These are phyloP conservation scores for Vaccinium darrowii DNA, from an alignment of 148 eudicot species.

Conservation along the genomic window DNA sequence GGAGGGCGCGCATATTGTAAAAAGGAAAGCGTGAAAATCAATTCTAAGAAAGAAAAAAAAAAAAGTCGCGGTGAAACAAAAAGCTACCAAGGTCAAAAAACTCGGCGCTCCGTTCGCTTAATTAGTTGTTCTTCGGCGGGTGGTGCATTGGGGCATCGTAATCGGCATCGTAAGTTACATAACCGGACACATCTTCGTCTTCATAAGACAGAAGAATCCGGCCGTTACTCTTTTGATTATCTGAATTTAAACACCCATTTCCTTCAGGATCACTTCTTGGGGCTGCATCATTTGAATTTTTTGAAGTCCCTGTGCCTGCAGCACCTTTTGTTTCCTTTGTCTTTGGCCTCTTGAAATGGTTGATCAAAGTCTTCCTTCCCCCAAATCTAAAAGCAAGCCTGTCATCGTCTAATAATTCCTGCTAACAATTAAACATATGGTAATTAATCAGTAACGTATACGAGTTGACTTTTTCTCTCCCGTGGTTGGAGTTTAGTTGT, in stretches of 20 bases:
- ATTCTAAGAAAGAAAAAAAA: background rate
- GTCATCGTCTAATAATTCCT: background rate
- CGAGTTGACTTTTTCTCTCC: background rate
- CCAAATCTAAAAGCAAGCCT: background rate
- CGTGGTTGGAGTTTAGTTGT: background rate
- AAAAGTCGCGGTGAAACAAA: background rate
- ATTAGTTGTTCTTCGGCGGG: background rate
- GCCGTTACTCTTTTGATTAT: background rate
- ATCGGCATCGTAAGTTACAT: background rate
- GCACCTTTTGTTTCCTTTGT: background rate
- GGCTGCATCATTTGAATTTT: background rate
- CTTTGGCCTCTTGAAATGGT: constrained; percentile 1
- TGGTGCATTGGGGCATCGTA: background rate
- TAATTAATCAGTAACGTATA: background rate
- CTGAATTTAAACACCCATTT: background rate
- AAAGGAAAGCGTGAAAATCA: background rate
- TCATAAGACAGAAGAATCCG: background rate
- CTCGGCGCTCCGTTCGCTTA: background rate
- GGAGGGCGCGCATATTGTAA: background rate
- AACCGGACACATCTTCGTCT: background rate
- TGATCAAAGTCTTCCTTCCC: background rate
- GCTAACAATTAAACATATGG: background rate
- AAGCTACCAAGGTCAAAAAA: background rate
- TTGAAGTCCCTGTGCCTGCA: background rate
- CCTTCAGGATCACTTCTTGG: background rate